These are phyloP conservation scores for Neurospora hispaniola DNA, from an alignment of 495 filamentous ascomycete species.

Conservation along the genomic window DNA sequence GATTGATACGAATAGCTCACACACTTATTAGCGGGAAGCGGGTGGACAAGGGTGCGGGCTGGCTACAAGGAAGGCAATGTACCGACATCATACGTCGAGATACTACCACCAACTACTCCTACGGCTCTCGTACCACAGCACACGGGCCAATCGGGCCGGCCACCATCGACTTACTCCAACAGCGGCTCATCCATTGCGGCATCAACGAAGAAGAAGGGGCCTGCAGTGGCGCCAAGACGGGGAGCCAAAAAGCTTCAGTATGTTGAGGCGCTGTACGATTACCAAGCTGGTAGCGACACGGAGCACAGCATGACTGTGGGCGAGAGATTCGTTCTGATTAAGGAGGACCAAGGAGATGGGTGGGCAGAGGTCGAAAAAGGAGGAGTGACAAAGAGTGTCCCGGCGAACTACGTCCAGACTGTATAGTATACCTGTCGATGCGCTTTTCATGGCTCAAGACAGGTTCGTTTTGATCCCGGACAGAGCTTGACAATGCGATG, in stretches of 20 bases:
- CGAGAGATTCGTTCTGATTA: conserved; percentile 82
- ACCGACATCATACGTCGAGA: conserved; percentile 60
- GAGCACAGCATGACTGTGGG: conserved; percentile 88
- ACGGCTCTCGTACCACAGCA: conserved; percentile 43
- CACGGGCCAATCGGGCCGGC: conserved; percentile 44
- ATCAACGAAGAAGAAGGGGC: conserved; percentile 74
- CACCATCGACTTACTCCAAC: conserved; percentile 65
- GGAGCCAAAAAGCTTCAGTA: conserved; percentile 94
- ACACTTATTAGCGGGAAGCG: conserved; percentile 61
- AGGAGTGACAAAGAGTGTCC: conserved; percentile 84
- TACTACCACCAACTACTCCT: conserved; percentile 30
- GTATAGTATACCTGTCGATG: conserved; percentile 30
- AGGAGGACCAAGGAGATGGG: conserved; percentile 76
- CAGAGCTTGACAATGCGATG: not conserved
- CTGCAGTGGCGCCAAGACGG: conserved; percentile 80
- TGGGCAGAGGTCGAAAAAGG: conserved; percentile 94
- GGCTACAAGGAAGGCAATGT: conserved; percentile 70
- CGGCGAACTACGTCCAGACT: conserved; percentile 83
- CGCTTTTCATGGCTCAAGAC: not conserved
- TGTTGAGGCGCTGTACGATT: conserved; percentile 88
- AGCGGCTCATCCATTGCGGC: conserved; percentile 57
- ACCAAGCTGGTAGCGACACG: conserved; percentile 70
- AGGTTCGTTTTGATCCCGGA: not conserved
- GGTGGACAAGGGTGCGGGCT: conserved; percentile 75
- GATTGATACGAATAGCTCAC: conserved; percentile 1